phyloP scores from a whole-genome alignment of 2,329 filamentous ascomycete genomes.

The Lecanicillium sp. region DNA sequence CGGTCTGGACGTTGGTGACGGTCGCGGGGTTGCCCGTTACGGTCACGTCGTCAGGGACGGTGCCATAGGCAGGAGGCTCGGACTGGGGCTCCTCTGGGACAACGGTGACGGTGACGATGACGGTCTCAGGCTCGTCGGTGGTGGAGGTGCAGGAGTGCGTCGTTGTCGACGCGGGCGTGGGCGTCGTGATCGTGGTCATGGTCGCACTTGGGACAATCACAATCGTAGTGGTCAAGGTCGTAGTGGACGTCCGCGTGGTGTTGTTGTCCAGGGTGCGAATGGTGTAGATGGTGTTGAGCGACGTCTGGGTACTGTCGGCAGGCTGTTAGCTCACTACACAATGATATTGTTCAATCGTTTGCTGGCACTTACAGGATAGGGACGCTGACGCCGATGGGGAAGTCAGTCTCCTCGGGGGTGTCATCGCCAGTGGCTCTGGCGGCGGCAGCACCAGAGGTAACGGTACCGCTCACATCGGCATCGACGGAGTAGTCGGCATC shows the following conservation, averaged over 20 bases:
- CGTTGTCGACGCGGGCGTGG: neutral
- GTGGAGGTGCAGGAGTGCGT: conserved; percentile 3
- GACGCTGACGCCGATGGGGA: conserved; percentile 20
- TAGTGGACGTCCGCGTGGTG: conserved; percentile 21
- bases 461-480: neutral
- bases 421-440: conserved; percentile 2
- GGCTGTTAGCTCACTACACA: conserved; percentile 17
- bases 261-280: conserved; percentile 17
- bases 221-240: conserved; percentile 17
- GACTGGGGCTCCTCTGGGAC: conserved; percentile 2
- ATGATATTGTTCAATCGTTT: neutral
- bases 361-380: conserved; percentile 29
- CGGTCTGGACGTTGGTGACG: conserved; percentile 7
- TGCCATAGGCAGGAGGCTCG: neutral
- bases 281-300: conserved; percentile 29
- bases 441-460: neutral
- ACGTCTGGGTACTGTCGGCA: conserved; percentile 26
- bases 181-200: too few species aligned
- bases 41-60: conserved; percentile 3
- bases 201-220: conserved; percentile 11
- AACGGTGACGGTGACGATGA: conserved; percentile 22
- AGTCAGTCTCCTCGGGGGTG: neutral
- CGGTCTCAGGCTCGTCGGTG: conserved; percentile 4
- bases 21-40: conserved; percentile 6
- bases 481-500: neutral